Base-by-base conservation (phyloP, 441 rosid species). In the Pelargonium australe region DNA sequence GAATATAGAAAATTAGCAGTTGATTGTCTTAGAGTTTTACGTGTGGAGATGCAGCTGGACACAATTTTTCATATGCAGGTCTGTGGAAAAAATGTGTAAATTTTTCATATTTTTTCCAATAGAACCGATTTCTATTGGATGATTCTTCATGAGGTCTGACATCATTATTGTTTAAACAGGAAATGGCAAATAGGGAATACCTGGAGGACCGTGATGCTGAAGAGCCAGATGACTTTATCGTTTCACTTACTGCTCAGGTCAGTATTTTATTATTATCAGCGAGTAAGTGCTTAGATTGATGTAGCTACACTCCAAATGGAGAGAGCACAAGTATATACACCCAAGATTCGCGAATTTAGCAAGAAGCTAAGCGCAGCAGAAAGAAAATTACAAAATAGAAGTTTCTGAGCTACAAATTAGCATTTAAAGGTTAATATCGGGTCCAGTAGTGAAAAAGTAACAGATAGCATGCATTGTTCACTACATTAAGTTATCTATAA, bases 31-130 rank as follows among this genome's bases (percentile, higher is more conserved):
- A 95, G 92, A 80, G 98, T 92, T 81, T 82, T 95, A 81, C 96
- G 95, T 37, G 89, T 95, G 28, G 99, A 95, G 85, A 92, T 92
- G 98, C 97, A 90, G 79, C 70, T 95, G 86, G 97, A 92, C 75
- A 90, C 98, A 75, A 77, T 92, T 82, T 95, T 89, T 77, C 96
- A 90, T 82, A 70, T 92, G 85, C 99, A 95, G 98, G 98, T 95
- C 74, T 74, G 65, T 74, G 65, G 63, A 31, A 31, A 31, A 31
- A 2, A 31, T 31, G 37, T 31, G 37, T 31, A 31, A 31, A 31
- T 31, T 68, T 51, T 19, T 65, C 71, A 64, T 19, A 69, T 62
- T 61, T 63, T 44, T 28, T 20, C 51, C 37, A 19, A 55, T 64
- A 37, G 67, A 47, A 12, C 5, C 74, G 72, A 60, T 44, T 47